phyloP scores from a whole-genome alignment of 371 early-diverging fungal species.

The Fennellomyces sp. region DNA sequence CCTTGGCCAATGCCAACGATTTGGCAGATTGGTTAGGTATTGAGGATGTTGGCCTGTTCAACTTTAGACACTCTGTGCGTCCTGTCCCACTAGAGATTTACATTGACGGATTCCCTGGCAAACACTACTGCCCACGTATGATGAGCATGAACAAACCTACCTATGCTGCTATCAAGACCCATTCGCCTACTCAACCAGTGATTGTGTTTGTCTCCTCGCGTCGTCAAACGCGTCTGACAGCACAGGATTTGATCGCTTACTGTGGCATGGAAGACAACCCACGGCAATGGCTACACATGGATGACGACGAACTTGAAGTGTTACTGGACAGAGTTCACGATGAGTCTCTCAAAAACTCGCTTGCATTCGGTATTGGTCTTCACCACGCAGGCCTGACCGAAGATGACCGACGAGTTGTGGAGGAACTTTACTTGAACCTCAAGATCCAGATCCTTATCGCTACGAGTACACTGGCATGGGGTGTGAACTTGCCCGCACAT shows the following conservation, averaged over 20 bases:
- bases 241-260: slow-evolving; percentile 90
- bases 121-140: slow-evolving; percentile 96
- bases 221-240: slow-evolving; percentile 92
- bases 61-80: slow-evolving; percentile 94
- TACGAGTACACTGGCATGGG: slow-evolving; percentile 99
- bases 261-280: slow-evolving; percentile 94
- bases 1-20: slow-evolving; percentile 97
- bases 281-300: slow-evolving; percentile 86
- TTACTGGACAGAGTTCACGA: slow-evolving; percentile 75
- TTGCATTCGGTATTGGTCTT: slow-evolving; percentile 96
- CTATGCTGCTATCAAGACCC: slow-evolving; percentile 90
- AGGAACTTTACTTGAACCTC: slow-evolving; percentile 89
- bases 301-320: slow-evolving; percentile 79
- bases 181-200: slow-evolving; percentile 90
- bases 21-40: slow-evolving; percentile 97
- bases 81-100: slow-evolving; percentile 96
- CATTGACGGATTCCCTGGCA: slow-evolving; percentile 96
- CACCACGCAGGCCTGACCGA: slow-evolving; percentile 98
- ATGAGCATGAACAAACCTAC: slow-evolving; percentile 97
- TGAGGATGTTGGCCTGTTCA: slow-evolving; percentile 82
- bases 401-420: slow-evolving; percentile 86
- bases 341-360: slow-evolving; percentile 72
- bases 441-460: slow-evolving; percentile 97
- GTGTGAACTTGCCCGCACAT: slow-evolving; percentile 98
- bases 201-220: slow-evolving; percentile 98